These are phyloP conservation scores for Spathaspora jeffriesii DNA, from an alignment of 1,139 yeast genomes.

Conservation along the genomic window DNA sequence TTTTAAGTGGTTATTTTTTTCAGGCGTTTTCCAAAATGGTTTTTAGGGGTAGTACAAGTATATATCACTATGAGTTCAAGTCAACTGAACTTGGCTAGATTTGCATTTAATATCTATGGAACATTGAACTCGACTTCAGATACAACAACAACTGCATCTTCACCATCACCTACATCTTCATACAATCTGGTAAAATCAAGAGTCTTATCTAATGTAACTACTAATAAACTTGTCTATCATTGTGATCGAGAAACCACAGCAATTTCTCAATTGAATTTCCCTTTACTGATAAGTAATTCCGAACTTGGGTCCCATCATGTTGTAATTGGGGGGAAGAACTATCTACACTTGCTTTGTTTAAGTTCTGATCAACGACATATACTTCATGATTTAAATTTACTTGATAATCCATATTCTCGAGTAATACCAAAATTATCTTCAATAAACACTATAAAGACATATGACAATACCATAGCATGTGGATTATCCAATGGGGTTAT, in stretches of 20 bases:
- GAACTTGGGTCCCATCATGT: constrained; percentile 25
- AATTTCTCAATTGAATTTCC: constrained; percentile 25
- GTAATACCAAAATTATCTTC: constrained; percentile 33
- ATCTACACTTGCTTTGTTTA: constrained; percentile 49
- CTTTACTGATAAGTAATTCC: constrained; percentile 10
- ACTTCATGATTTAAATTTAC: constrained; percentile 40
- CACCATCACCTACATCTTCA: constrained; percentile 1
- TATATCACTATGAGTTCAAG: not conserved
- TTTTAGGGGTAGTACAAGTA: not conserved
- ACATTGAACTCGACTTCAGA: constrained; percentile 19
- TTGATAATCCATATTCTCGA: constrained; percentile 49
- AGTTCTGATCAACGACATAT: constrained; percentile 39
- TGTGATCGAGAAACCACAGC: constrained; percentile 31
- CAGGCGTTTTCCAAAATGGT: constrained; percentile 1
- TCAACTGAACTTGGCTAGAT: constrained; percentile 26
- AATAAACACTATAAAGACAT: constrained; percentile 42
- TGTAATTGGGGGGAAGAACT: constrained; percentile 61
- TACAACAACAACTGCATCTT: constrained; percentile 4
- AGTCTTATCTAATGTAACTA: not conserved
- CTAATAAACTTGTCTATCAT: constrained; percentile 20
- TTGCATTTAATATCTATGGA: constrained; percentile 37
- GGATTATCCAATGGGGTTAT: constrained; percentile 44
- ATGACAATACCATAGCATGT: constrained; percentile 38
- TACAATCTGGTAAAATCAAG: constrained; percentile 8
- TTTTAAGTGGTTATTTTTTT: not conserved